Base-by-base conservation (phyloP, 78 protist genomes). In the Dictyostelium intermedium region DNA sequence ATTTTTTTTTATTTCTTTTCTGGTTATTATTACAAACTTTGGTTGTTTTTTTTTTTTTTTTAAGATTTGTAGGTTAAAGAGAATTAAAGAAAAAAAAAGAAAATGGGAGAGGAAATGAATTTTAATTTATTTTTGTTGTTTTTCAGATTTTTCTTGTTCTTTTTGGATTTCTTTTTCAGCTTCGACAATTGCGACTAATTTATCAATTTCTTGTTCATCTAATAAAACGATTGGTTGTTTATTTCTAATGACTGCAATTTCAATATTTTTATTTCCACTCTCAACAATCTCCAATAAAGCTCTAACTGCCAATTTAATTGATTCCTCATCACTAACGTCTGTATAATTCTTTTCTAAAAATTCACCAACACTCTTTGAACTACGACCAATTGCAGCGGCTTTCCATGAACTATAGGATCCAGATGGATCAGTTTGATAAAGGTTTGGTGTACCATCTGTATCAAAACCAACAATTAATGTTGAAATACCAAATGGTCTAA, bases 401-500 rank as follows among this genome's bases (percentile, higher is more conserved):
- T 97, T 95, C 99, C 99, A 99, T 14, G 96, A 98, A 14, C 98
- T 47, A 92, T 72, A 97, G 27, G 89, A 95, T 32, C 99, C 99
- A 1, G 98, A 93, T 39, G 99, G 99, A 45, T 99, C 99, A 0
- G 99, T 99, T 91, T 98, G 97, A 87, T 82, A 99, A 35, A 99
- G 97, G 30, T 61, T 93, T 34, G 99, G 98, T n/a, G 91, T 81
- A 56, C 99, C 99, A 81, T 97, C 98, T 5, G 84, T 63, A 85
- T 99, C 99, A 61, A 98, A 98, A 39, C 99, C 99, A 14, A 97
- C 97, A 45, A 99, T 97, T 53, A 99, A 95, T 7, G 98, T 95
- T 18, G 99, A 96, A 39, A 99, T 96, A 35, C 99, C 99, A 76
- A 99, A 99, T 20, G 99, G 99, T 16, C 99, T 97, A 73, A 97